Percentiles rank a stretch among this genome's conserved stretches.
These are phyloP conservation scores for Schoenoplectus tabernaemontani DNA, from an alignment of 202 grass and related monocot genomes.

Conservation along the genomic window DNA sequence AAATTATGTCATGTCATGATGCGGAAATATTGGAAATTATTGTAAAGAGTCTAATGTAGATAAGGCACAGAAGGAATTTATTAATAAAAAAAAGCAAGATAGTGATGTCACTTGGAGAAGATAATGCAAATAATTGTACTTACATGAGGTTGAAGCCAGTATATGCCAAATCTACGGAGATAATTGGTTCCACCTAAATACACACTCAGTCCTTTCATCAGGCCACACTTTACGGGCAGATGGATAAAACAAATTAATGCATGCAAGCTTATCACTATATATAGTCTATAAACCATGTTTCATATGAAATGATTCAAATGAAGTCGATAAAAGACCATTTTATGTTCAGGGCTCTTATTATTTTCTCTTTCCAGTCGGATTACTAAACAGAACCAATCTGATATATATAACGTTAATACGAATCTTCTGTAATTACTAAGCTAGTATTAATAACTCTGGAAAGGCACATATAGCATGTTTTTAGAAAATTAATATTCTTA, in stretches of 20 bases:
- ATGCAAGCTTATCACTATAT: neutral
- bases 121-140: slow-evolving; percentile 10
- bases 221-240: neutral
- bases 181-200: neutral
- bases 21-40: neutral
- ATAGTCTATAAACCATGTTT: too few relatives aligned
- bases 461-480: too few relatives aligned
- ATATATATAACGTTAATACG: too few relatives aligned
- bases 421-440: too few relatives aligned
- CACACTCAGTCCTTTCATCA: neutral
- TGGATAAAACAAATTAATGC: neutral
- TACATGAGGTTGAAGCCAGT: neutral
- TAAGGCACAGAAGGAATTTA: neutral
- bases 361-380: too few relatives aligned
- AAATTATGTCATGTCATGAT: slow-evolving; percentile 2
- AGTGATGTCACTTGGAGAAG: slow-evolving; percentile 3
- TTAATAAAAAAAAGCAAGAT: neutral
- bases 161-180: slow-evolving; percentile 10
- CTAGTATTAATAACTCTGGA: too few relatives aligned
- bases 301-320: too few relatives aligned
- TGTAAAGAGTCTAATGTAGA: neutral
- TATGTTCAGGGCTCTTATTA: too few relatives aligned
- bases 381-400: too few relatives aligned
- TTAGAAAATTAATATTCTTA: too few relatives aligned
- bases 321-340: too few relatives aligned